Evolutionary conservation across 345 rosid genomes (phyloP).

Genomic region (Arabidopsis arenosa): DNA sequence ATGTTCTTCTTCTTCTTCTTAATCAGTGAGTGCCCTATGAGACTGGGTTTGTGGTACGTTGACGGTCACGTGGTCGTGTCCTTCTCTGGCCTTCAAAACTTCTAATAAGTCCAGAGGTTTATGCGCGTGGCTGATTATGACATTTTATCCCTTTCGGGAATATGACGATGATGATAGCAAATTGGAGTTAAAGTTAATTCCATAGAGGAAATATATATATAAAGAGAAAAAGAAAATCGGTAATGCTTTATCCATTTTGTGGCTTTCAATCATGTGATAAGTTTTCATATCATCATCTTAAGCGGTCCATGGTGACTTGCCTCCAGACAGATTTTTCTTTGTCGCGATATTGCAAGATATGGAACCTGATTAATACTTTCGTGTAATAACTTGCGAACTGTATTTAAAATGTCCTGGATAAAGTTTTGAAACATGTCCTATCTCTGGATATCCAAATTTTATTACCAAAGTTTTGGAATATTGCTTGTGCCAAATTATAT

Average conservation of each 20-base stretch:
- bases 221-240: background rate
- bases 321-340: conserved; percentile 17
- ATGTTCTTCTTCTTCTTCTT: conserved; percentile 12
- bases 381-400: conserved; percentile 4
- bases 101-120: conserved; percentile 39
- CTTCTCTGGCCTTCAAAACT: conserved; percentile 27
- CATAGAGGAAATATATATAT: background rate
- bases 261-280: conserved; percentile 42
- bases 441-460: background rate
- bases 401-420: background rate
- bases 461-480: background rate
- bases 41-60: conserved; percentile 39
- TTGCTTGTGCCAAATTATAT: background rate
- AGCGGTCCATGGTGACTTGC: conserved; percentile 38
- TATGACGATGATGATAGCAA: conserved; percentile 42
- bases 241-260: conserved; percentile 39
- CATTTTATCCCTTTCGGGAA: conserved; percentile 30
- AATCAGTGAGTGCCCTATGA: conserved; percentile 41
- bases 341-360: conserved; percentile 21
- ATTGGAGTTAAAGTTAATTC: background rate
- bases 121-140: conserved; percentile 46
- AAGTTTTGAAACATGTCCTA: background rate
- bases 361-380: conserved; percentile 10
- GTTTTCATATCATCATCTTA: conserved; percentile 37
- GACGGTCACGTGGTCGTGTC: conserved; percentile 48